Conservation (phyloP, 169 alveolate genomes). For the Babesia sp. region DNA sequence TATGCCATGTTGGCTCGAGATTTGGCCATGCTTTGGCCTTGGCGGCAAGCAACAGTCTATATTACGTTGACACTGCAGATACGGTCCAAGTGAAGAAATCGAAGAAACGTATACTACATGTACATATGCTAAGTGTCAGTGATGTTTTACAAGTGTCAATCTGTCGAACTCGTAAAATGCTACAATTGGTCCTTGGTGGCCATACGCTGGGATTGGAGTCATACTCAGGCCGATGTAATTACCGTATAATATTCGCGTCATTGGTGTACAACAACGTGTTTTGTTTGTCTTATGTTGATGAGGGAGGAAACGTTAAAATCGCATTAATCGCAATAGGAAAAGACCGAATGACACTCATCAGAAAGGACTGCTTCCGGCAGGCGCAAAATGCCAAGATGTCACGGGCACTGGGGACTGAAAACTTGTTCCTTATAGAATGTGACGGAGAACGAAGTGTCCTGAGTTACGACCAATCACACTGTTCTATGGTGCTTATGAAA, state of each 20-base stretch:
- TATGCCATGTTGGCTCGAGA: background rate
- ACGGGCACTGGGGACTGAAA: constrained; percentile 1
- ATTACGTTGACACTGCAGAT: constrained; percentile 4
- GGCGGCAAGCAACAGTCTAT: constrained; percentile 38
- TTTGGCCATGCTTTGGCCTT: constrained; percentile 12
- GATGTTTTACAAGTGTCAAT: constrained; percentile 40
- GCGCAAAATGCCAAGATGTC: constrained; percentile 29
- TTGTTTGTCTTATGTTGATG: constrained; percentile 17
- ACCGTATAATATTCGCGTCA: constrained; percentile 19
- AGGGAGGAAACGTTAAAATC: constrained; percentile 6
- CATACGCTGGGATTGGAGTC: constrained; percentile 15
- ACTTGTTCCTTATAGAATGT: constrained; percentile 1
- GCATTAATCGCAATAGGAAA: constrained; percentile 3
- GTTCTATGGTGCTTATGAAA: constrained; percentile 4
- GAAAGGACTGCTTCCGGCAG: constrained; percentile 27
- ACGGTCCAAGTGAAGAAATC: constrained; percentile 21
- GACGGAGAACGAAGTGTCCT: constrained; percentile 2
- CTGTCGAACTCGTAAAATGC: constrained; percentile 27
- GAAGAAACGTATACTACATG: constrained; percentile 22
- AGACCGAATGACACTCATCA: constrained; percentile 11
- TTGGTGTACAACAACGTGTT: constrained; percentile 5
- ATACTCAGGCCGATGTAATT: constrained; percentile 43
- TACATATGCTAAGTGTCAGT: constrained; percentile 7
- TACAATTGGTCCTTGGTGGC: constrained; percentile 29
- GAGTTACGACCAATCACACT: background rate